Conservation (phyloP, 345 rosid genomes). For the Hibiscus syriacus region DNA sequence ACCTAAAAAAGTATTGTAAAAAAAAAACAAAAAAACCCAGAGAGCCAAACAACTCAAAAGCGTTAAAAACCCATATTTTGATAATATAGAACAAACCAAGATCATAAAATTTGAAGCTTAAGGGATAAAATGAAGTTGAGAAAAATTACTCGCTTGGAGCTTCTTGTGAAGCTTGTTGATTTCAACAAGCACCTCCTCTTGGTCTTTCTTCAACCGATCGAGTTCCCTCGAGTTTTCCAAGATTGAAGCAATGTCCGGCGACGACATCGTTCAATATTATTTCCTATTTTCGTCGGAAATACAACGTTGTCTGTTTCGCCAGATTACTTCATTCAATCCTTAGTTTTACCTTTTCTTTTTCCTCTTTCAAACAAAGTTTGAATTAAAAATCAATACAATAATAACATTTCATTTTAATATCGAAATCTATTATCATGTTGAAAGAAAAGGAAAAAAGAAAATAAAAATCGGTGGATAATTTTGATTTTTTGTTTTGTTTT, state of each 20-base stretch:
- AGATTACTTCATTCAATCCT: background rate
- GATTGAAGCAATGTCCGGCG: constrained; percentile 57
- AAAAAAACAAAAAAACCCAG: background rate
- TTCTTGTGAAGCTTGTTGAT: constrained; percentile 86
- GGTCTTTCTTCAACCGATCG: constrained; percentile 78
- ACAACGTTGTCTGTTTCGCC: constrained; percentile 1
- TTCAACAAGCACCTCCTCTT: constrained; percentile 49
- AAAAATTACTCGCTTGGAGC: constrained; percentile 58
- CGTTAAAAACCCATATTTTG: background rate
- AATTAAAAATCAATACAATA: too few relatives aligned
- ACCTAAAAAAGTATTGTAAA: background rate
- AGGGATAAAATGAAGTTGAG: background rate
- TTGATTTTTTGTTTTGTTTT: too few relatives aligned
- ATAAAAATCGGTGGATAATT: background rate
- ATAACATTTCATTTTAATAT: too few relatives aligned
- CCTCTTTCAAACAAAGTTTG: background rate
- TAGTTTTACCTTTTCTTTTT: background rate
- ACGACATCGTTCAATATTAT: constrained; percentile 31
- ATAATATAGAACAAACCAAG: constrained; percentile 14
- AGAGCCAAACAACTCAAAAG: too few relatives aligned
- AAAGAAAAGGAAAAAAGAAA: background rate
- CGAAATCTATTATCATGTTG: background rate
- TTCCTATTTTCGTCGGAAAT: background rate
- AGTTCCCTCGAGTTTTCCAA: constrained; percentile 75
- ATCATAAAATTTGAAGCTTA: background rate